A percentile compares a stretch with the other conserved stretches of the same genome.
Conservation (phyloP, 2,329 filamentous ascomycete genomes). For the Penicillium sp. region DNA sequence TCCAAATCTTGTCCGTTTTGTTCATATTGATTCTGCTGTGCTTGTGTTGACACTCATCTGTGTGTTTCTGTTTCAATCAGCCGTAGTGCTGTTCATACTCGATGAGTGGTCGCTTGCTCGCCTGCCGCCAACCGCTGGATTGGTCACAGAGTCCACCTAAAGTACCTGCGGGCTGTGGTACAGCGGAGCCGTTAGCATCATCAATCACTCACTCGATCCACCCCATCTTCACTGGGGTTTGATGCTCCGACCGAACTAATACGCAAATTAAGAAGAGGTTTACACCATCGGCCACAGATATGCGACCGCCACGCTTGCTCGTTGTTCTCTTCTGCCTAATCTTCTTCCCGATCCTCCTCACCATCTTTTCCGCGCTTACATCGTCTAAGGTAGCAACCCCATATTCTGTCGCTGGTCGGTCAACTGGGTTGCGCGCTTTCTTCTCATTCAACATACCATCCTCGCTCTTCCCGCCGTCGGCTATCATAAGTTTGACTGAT, state of each 20-base stretch:
- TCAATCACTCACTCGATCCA: slow-evolving; percentile 14
- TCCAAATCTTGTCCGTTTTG: slow-evolving; percentile 5
- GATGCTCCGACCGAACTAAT: neutral
- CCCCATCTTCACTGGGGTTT: neutral
- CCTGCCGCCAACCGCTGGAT: slow-evolving; percentile 32
- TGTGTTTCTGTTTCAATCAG: slow-evolving; percentile 11
- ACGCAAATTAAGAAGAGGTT: slow-evolving; percentile 1
- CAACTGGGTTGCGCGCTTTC: slow-evolving; percentile 53
- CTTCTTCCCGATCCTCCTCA: slow-evolving; percentile 48
- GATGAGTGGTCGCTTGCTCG: slow-evolving; percentile 33
- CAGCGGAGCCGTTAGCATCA: slow-evolving; percentile 16
- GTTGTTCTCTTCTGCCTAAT: slow-evolving; percentile 47
- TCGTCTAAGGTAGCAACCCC: slow-evolving; percentile 39
- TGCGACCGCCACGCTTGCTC: slow-evolving; percentile 48
- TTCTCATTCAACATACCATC: slow-evolving; percentile 73
- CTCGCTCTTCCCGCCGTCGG: slow-evolving; percentile 89
- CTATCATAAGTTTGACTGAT: slow-evolving; percentile 91
- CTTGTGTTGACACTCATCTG: slow-evolving; percentile 12
- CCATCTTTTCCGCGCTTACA: slow-evolving; percentile 46
- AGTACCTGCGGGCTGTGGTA: slow-evolving; percentile 17
- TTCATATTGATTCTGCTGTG: slow-evolving; percentile 4
- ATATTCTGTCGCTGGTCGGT: slow-evolving; percentile 37
- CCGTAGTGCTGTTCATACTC: slow-evolving; percentile 27
- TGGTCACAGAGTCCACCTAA: slow-evolving; percentile 27
- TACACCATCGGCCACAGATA: slow-evolving; percentile 26